These are phyloP conservation scores for Gynandropsis gynandra DNA, from an alignment of 345 rosid genomes.

Conservation along the genomic window DNA sequence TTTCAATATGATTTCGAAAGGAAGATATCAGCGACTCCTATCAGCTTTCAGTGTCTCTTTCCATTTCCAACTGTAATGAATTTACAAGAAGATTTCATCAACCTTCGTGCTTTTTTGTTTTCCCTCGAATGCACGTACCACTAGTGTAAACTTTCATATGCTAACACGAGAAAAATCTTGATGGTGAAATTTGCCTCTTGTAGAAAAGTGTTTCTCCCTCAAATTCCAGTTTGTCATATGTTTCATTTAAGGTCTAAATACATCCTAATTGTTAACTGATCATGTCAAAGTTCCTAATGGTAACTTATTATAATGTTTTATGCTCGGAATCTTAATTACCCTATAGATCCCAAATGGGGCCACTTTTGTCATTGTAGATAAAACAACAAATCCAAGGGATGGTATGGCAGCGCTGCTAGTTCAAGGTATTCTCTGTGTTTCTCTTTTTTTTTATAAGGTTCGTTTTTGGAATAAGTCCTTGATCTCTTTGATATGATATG, in stretches of 20 bases:
- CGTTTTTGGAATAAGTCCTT: constrained; percentile 16
- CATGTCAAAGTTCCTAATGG: constrained; percentile 17
- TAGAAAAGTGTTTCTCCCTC: constrained; percentile 15
- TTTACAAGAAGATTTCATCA: too few relatives aligned
- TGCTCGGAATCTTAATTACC: constrained; percentile 27
- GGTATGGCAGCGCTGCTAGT: constrained; percentile 61
- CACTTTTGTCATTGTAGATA: constrained; percentile 87
- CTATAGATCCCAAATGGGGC: constrained; percentile 95
- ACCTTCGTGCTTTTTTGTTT: too few relatives aligned
- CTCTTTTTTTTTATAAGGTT: not conserved
- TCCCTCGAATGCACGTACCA: too few relatives aligned
- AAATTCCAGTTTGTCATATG: constrained; percentile 8
- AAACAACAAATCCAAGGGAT: constrained; percentile 66
- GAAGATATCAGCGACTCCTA: too few relatives aligned
- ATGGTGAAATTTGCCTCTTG: constrained; percentile 9
- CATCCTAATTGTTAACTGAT: constrained; percentile 10
- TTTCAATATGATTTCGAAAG: too few relatives aligned
- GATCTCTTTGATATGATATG: constrained; percentile 3
- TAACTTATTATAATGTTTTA: constrained; percentile 24
- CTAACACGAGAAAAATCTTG: not conserved
- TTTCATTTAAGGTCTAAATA: constrained; percentile 12
- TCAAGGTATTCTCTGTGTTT: constrained; percentile 45
- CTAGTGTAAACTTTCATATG: not conserved
- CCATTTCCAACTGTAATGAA: too few relatives aligned
- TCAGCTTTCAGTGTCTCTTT: too few relatives aligned